These are phyloP conservation scores for Nicotiana benthamiana DNA, from an alignment of 257 asterid genomes.

Conservation along the genomic window DNA sequence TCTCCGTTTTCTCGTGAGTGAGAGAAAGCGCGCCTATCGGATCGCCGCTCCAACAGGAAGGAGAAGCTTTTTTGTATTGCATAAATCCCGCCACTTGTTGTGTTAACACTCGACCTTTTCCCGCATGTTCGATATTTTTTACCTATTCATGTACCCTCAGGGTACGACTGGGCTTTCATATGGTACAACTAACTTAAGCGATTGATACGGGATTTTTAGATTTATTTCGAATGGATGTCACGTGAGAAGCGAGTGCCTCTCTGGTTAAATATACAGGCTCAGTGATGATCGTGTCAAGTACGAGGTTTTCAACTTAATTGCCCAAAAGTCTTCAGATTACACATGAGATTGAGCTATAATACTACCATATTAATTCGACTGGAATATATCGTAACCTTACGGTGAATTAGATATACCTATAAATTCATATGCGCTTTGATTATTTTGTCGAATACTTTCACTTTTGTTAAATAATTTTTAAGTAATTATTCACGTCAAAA, in stretches of 20 bases:
- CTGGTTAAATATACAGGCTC: neutral
- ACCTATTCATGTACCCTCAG: neutral
- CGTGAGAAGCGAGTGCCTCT: neutral
- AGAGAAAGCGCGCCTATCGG: constrained; percentile 31
- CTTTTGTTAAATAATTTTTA: too few species aligned
- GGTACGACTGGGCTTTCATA: neutral
- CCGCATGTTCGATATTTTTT: neutral
- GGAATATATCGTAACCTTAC: too few species aligned
- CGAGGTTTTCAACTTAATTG: too few species aligned
- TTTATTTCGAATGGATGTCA: neutral
- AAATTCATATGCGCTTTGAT: too few species aligned
- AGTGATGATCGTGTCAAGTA: neutral
- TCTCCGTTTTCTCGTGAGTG: constrained; percentile 23
- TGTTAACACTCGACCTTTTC: neutral
- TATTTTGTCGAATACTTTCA: too few species aligned
- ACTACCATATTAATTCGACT: too few species aligned
- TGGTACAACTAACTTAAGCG: neutral
- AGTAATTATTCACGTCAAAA: too few species aligned
- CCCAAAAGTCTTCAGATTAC: too few species aligned
- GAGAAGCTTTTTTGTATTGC: constrained; percentile 27
- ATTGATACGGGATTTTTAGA: neutral
- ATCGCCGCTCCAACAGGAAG: constrained; percentile 37
- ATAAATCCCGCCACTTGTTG: constrained; percentile 63
- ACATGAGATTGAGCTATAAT: too few species aligned
- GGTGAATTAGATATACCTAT: too few species aligned